Evolutionary conservation across 2,329 filamentous ascomycete genomes (phyloP), one percentile per base, ranked within the genome.

Genomic region (Sordariomycetes sp.): DNA sequence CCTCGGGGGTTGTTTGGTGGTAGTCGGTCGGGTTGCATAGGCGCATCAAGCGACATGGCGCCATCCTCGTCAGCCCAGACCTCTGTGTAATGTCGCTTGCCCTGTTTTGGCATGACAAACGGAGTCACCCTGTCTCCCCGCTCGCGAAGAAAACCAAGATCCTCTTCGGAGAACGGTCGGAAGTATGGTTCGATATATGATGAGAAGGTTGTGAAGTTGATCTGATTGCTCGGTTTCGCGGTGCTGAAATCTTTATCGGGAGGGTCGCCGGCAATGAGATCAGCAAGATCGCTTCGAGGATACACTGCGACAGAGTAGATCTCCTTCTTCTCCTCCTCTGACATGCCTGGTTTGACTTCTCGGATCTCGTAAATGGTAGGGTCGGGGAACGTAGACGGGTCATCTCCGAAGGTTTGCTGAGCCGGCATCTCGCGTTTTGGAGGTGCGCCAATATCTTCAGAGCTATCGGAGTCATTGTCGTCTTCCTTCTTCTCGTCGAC

Each of bases 161-260:
- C 92, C 53, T 98, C 92, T 52, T 98, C 92, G 1, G 82, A 85
- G 46, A 94, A 82, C 0, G 83, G 79, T 6, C 90, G 77, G 44
- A 95, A 92, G 61, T 85, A 96, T 0, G 88, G 86, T 42, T 98
- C 92, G 35, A 93, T 74, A 52, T 92, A 94, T 6, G 83, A 79
- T n/a, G 83, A 81, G 57, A 98, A 98, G 2, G 90, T 94, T 37
- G 78, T 82, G 44, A 92, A 92, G 54, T 84, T 88, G 55, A 96
- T 92, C 63, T 98, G 92, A 48, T 90, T 94, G 15, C 81, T 80
- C 5, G 90, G 87, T 54, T 96, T 98, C 21, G 86, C 82, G 52
- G 78, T 94, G 53, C 86, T 95, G 50, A 95, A 96, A 61, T 98
- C 92, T 54, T 86, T 87, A 57, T 96, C 88, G 2, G 92, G 90